phyloP scores from a whole-genome alignment of 768 basidiomycete species.

The Agrocybe pediades region DNA sequence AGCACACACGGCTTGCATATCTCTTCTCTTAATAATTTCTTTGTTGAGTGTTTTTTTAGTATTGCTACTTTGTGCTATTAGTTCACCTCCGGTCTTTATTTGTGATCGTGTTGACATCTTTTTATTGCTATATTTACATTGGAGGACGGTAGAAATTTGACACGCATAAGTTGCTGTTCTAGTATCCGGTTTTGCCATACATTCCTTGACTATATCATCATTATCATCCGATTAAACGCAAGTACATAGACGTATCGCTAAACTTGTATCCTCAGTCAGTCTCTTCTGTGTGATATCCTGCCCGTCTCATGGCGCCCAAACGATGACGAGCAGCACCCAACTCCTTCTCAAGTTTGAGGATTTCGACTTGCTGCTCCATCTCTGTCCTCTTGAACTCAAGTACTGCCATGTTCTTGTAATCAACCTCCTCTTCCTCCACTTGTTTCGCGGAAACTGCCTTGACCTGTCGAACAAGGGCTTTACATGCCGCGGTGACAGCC shows the following conservation, averaged over 20 bases:
- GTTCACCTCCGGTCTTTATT: conserved; percentile 11
- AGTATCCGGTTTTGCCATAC: conserved; percentile 10
- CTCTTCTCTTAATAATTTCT: conserved; percentile 12
- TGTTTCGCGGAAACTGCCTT: conserved; percentile 91
- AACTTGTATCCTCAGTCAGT: conserved; percentile 51
- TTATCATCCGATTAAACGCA: conserved; percentile 15
- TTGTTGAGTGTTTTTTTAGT: conserved; percentile 8
- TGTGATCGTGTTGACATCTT: conserved; percentile 16
- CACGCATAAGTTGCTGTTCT: conserved; percentile 13
- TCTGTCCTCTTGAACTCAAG: conserved; percentile 96
- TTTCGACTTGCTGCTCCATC: conserved; percentile 99
- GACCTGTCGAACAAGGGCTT: conserved; percentile 94
- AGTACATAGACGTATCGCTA: conserved; percentile 14
- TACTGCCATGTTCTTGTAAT: conserved; percentile 90
- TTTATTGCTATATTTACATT: conserved; percentile 22
- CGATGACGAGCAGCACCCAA: conserved; percentile 83
- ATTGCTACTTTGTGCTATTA: conserved; percentile 16
- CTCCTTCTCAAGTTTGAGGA: conserved; percentile 94
- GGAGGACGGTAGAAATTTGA: conserved; percentile 11
- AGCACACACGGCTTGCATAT: conserved; percentile 1
- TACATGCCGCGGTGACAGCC: conserved; percentile 97
- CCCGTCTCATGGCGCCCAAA: conserved; percentile 83
- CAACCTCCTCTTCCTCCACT: conserved; percentile 74
- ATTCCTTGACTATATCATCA: conserved; percentile 4
- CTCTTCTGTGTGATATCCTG: conserved; percentile 88